Evolutionary conservation across 2,329 filamentous ascomycete genomes (phyloP), one percentile per base, ranked within the genome.

Genomic region (Cyclaneusma minus): DNA sequence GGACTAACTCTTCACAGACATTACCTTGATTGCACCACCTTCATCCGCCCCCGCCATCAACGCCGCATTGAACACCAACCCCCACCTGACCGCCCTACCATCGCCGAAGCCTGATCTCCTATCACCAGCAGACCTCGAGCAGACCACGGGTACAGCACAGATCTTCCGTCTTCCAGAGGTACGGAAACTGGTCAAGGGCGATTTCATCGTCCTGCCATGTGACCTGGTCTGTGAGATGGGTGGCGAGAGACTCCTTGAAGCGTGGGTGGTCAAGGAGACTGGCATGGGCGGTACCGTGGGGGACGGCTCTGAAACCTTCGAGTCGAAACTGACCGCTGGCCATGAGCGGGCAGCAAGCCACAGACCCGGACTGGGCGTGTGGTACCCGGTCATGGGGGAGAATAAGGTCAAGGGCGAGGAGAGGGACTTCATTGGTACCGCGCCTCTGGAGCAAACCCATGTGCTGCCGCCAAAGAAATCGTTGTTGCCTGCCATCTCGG

Each of bases 121-220:
- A 12, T 76, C 84, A 1, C 87, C 87, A 1, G 56, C 62, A 39
- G 73, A 68, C 21, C 61, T 94, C 17, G 74, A 81, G 25, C 72
- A 84, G 43, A 89, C 81, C 32, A 92, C 79, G 0, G 84, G 84
- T 27, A 95, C 89, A 5, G 85, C 82, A 6, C 78, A 93, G 43
- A 72, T 95, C 12, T 67, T 98, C 27, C 71, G 85, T 7, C 62
- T 93, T 6, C 77, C 81, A 1, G 80, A 93, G 47, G 71, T 95
- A 22, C 74, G 78, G 44, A 60, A 63, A n/a, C 63, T 72, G 6
- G 70, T 98, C 40, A 83, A 69, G 28, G 71, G 73, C 8, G 83
- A 98, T 52, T 95, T 98, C 44, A 58, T 94, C 14, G 69, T 95
- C 3, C 60, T 98, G 4, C 87, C 89, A 1, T 98, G 89, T 51